These are phyloP conservation scores for Podospora tetraspora DNA, from an alignment of 495 filamentous ascomycete species.

Conservation along the genomic window DNA sequence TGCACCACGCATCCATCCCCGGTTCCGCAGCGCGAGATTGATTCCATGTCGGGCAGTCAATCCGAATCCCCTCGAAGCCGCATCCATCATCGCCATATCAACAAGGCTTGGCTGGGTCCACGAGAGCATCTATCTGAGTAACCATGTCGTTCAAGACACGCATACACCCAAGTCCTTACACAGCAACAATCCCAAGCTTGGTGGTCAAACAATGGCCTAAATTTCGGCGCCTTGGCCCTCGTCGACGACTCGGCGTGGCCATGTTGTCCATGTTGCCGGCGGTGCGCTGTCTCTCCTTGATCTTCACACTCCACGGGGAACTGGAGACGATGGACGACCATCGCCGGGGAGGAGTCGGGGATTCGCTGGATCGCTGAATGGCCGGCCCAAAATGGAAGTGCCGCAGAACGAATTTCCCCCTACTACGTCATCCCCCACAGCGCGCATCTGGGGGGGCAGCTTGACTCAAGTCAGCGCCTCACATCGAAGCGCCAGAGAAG, in stretches of 20 bases:
- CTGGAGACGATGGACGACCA: background rate
- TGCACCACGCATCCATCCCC: background rate
- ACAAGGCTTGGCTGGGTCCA: background rate
- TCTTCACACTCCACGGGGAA: background rate
- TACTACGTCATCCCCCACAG: slow-evolving; percentile 24
- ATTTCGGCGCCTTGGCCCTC: slow-evolving; percentile 11
- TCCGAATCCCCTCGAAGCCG: background rate
- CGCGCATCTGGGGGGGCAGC: background rate
- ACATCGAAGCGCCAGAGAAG: background rate
- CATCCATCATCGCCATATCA: background rate
- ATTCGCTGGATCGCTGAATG: background rate
- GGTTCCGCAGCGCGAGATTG: background rate
- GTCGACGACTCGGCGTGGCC: slow-evolving; percentile 5
- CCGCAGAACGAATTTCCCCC: slow-evolving; percentile 17
- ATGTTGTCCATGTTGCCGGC: background rate
- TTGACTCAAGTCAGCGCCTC: slow-evolving; percentile 19
- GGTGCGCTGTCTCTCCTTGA: background rate
- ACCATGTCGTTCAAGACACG: background rate
- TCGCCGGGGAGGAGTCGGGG: background rate
- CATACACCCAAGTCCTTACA: background rate
- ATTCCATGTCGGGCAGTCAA: background rate
- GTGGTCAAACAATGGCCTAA: slow-evolving; percentile 4
- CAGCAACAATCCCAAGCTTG: background rate
- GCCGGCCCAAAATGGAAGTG: slow-evolving; percentile 26
- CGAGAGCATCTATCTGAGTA: too few relatives aligned